These are phyloP conservation scores for Gossypium thurberi DNA, from an alignment of 345 rosid species.

Conservation along the genomic window DNA sequence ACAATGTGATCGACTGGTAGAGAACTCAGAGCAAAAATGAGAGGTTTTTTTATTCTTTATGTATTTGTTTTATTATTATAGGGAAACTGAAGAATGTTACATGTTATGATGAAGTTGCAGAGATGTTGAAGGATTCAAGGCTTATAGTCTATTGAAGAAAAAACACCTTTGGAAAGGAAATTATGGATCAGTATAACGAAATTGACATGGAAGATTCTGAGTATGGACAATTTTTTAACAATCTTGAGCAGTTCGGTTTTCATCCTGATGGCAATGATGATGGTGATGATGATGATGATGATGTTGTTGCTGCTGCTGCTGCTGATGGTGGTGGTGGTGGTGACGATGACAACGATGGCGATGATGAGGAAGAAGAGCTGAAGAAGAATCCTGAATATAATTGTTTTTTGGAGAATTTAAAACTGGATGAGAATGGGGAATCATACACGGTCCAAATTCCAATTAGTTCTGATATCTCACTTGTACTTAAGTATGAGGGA, in stretches of 20 bases:
- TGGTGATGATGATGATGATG: background rate
- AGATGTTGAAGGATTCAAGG: background rate
- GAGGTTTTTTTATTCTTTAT: background rate
- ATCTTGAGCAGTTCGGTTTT: background rate
- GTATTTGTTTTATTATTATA: background rate
- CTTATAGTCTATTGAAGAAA: background rate
- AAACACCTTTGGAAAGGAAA: background rate
- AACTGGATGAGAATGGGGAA: slow-evolving; percentile 18
- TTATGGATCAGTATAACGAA: background rate
- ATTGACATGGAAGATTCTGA: slow-evolving; percentile 15
- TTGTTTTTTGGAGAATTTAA: slow-evolving; percentile 30
- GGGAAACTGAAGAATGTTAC: background rate
- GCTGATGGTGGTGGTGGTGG: background rate
- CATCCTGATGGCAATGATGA: slow-evolving; percentile 6
- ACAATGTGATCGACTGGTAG: background rate
- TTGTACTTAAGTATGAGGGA: background rate
- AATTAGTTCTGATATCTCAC: background rate
- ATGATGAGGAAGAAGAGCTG: background rate
- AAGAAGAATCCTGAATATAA: slow-evolving; percentile 28
- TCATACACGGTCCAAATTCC: slow-evolving; percentile 27
- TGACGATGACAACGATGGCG: slow-evolving; percentile 4
- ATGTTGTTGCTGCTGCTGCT: too few relatives aligned
- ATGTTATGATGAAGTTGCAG: background rate
- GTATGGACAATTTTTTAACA: background rate
- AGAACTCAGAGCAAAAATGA: background rate